Evolutionary conservation across 108 stramenopile genomes (phyloP).

Genomic region (Cylindrotheca fusiformis): DNA sequence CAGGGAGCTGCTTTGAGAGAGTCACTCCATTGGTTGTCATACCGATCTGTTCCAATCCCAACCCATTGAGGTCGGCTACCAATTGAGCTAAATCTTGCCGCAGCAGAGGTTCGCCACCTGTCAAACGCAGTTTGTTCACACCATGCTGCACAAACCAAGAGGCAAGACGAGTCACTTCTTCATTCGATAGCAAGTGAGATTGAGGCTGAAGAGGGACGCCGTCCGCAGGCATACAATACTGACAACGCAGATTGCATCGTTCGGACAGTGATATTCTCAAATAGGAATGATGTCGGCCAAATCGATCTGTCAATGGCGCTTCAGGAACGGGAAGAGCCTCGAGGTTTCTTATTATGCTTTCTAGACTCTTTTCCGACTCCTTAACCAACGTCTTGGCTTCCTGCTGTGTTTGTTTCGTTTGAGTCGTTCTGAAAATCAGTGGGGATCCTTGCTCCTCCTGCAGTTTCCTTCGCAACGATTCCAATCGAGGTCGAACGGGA

Average conservation of each 20-base stretch:
- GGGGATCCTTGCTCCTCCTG: slow-evolving; percentile 2
- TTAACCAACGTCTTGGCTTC: not conserved
- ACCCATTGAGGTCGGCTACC: slow-evolving; percentile 48
- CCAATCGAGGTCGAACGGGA: slow-evolving; percentile 23
- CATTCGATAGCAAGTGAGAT: slow-evolving; percentile 63
- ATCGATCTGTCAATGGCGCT: slow-evolving; percentile 68
- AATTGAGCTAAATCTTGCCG: slow-evolving; percentile 76
- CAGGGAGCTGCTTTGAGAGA: slow-evolving; percentile 62
- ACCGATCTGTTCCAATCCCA: slow-evolving; percentile 63
- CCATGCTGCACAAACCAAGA: slow-evolving; percentile 76
- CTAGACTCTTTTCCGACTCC: not conserved
- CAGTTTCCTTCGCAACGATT: slow-evolving; percentile 29
- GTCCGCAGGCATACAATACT: slow-evolving; percentile 98
- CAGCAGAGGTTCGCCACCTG: slow-evolving; percentile 95
- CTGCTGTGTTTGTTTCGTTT: not conserved
- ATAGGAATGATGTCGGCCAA: slow-evolving; percentile 91
- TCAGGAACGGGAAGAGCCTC: slow-evolving; percentile 29
- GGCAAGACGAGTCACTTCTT: slow-evolving; percentile 85
- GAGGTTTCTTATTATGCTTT: slow-evolving; percentile 11
- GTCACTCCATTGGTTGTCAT: slow-evolving; percentile 97
- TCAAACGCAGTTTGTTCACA: slow-evolving; percentile 81
- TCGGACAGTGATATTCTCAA: slow-evolving; percentile 95
- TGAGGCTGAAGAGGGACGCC: slow-evolving; percentile 84
- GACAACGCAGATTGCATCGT: slow-evolving; percentile 95
- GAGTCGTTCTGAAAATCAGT: not conserved